phyloP scores from a whole-genome alignment of 192 early-diverging fungal species.

The Mortierella claussenii region DNA sequence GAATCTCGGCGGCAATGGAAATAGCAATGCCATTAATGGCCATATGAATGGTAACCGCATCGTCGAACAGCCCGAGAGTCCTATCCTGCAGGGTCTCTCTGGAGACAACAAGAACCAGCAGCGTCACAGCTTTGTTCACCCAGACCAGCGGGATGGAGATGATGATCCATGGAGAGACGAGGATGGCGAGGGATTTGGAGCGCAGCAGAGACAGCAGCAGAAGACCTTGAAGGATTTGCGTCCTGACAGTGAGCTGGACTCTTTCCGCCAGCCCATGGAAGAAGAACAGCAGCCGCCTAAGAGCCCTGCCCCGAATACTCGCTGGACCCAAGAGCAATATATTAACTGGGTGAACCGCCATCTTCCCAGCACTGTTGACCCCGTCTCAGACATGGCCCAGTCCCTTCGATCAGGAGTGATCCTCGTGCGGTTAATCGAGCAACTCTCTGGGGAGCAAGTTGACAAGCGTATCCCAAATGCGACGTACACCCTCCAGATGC shows the following conservation, averaged over 20 bases:
- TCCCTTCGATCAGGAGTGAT: slow-evolving; percentile 61
- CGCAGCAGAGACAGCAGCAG: slow-evolving; percentile 8
- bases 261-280: slow-evolving; percentile 3
- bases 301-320: not conserved
- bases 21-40: slow-evolving; percentile 2
- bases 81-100: slow-evolving; percentile 7
- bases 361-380: slow-evolving; percentile 38
- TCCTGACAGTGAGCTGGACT: slow-evolving; percentile 44
- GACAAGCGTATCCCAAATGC: slow-evolving; percentile 56
- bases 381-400: slow-evolving; percentile 55
- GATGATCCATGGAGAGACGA: slow-evolving; percentile 54
- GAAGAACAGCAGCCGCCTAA: not conserved
- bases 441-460: slow-evolving; percentile 59
- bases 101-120: slow-evolving; percentile 24
- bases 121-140: slow-evolving; percentile 39
- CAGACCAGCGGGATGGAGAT: slow-evolving; percentile 25
- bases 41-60: slow-evolving; percentile 6
- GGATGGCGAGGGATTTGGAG: slow-evolving; percentile 44
- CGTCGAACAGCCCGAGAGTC: not conserved
- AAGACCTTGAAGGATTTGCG: slow-evolving; percentile 15
- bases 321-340: slow-evolving; percentile 55
- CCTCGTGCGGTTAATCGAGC: slow-evolving; percentile 58
- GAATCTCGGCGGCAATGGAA: not conserved
- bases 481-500: slow-evolving; percentile 62
- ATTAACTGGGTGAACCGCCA: slow-evolving; percentile 61